Conservation (phyloP, 805 yeast species). For the Ogataea trehaloabstinens region DNA sequence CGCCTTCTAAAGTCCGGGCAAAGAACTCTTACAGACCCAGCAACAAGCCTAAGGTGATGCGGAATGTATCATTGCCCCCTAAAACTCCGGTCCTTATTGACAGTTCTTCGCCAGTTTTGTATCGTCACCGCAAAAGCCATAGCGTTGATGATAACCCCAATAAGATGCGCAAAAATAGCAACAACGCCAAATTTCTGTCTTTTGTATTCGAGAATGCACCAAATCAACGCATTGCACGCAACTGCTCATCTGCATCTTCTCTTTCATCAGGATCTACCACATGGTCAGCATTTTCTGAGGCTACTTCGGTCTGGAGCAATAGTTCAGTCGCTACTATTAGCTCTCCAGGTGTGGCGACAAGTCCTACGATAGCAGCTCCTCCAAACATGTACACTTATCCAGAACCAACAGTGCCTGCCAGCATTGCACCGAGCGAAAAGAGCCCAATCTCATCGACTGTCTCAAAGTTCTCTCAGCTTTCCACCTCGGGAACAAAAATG, state of each 20-base stretch:
- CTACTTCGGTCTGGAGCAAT: constrained; percentile 12
- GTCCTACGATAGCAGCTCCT: constrained; percentile 1
- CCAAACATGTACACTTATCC: background rate
- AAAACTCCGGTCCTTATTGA: too few relatives aligned
- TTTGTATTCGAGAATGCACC: constrained; percentile 24
- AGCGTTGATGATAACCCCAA: constrained; percentile 1
- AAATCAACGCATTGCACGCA: constrained; percentile 3
- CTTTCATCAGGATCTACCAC: constrained; percentile 20
- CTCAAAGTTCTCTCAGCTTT: constrained; percentile 17
- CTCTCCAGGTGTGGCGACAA: constrained; percentile 6
- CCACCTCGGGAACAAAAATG: constrained; percentile 9
- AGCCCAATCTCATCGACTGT: constrained; percentile 24
- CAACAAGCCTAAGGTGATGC: background rate
- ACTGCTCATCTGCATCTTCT: constrained; percentile 16
- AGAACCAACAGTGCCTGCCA: background rate
- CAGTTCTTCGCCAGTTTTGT: background rate
- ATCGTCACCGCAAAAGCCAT: constrained; percentile 1
- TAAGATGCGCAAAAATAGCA: constrained; percentile 3
- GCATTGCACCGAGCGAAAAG: constrained; percentile 9
- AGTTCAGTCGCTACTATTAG: constrained; percentile 11
- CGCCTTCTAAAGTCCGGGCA: background rate
- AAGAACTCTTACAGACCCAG: background rate
- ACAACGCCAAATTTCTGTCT: constrained; percentile 14
- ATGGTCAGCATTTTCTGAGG: constrained; percentile 13
- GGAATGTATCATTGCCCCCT: background rate